A percentile compares a stretch with the other conserved stretches of the same genome.
These are phyloP conservation scores for Nannochloropsis gaditana DNA, from an alignment of 108 stramenopile species.

Conservation along the genomic window DNA sequence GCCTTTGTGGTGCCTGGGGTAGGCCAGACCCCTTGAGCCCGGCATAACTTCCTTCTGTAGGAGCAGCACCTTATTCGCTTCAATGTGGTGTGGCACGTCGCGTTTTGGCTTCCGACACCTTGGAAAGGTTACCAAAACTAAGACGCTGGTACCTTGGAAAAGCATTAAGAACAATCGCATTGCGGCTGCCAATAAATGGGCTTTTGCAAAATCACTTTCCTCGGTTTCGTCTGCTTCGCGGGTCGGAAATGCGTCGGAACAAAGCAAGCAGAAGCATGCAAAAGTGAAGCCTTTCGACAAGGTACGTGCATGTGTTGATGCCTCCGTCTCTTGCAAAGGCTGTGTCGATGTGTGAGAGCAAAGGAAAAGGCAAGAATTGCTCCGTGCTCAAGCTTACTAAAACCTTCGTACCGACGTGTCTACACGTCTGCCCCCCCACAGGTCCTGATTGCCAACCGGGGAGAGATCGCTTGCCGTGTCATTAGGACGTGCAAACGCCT, in stretches of 20 bases:
- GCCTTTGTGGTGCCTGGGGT: too few relatives aligned
- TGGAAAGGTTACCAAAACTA: too few relatives aligned
- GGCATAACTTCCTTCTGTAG: too few relatives aligned
- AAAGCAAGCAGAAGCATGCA: neutral
- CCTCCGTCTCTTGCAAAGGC: neutral
- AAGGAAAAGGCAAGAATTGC: neutral
- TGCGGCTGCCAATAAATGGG: too few relatives aligned
- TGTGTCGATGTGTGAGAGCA: neutral
- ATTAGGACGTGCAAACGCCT: conserved; percentile 69
- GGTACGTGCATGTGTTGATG: neutral
- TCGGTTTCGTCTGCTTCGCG: neutral
- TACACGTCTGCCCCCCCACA: neutral
- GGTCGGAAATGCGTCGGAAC: neutral
- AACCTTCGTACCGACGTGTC: too few relatives aligned
- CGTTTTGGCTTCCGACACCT: neutral
- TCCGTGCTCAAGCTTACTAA: neutral
- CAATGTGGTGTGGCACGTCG: neutral
- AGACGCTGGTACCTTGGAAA: too few relatives aligned
- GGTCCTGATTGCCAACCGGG: conserved; percentile 60
- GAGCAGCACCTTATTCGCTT: neutral
- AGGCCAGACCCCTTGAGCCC: too few relatives aligned
- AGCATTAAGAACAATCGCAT: too few relatives aligned
- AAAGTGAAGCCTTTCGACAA: neutral
- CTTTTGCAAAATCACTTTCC: neutral
- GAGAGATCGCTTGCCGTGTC: conserved; percentile 66